Evolutionary conservation across 768 basidiomycete genomes (phyloP), one percentile per base, ranked within the genome.

Genomic region (Agaricus blazei): DNA sequence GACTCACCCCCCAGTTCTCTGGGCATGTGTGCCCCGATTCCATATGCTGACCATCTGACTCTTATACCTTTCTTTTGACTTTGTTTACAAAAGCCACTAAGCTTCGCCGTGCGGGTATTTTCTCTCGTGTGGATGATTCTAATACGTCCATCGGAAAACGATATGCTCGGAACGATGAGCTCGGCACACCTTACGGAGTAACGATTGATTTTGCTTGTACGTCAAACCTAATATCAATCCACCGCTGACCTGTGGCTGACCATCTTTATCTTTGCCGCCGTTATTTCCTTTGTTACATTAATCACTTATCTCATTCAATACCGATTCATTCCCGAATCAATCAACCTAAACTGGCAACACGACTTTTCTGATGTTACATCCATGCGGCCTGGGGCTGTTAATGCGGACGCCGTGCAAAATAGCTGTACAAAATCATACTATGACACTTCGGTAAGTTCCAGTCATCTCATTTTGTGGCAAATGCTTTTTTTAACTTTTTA

Each of bases 121-220:
- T 93, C 67, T 87, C 91, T 47, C 83, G 94, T 50, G 95, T 98
- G 2, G 97, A 98, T 68, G 96, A 98, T 67, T 98, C 95, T 24
- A 90, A 88, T 63, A 86, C 89, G 34, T 88, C 92, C 7, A 98
- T 98, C 65, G 97, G 97, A 41, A 95, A 91, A 74, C 93, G 96
- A 12, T 98, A 98, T 72, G 85, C 97, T 11, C 84, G 97, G 56
- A 99, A 98, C 72, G 97, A 99, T 72, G 97, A 98, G 73, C 81
- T 99, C 44, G 97, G 97, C 60, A 98, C 97, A 29, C 97, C 97
- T 1, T 99, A 88, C 70, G 97, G 96, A 48, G 79, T 96, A 56
- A 99, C 97, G 1, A 79, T 98, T 54, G 96, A 98, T 71, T 98
- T 98, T 73, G 97, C 95, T 50, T 79, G 77, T 77, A 70, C 65